Conservation (phyloP, 805 yeast species). For the Candida tallmaniae region DNA sequence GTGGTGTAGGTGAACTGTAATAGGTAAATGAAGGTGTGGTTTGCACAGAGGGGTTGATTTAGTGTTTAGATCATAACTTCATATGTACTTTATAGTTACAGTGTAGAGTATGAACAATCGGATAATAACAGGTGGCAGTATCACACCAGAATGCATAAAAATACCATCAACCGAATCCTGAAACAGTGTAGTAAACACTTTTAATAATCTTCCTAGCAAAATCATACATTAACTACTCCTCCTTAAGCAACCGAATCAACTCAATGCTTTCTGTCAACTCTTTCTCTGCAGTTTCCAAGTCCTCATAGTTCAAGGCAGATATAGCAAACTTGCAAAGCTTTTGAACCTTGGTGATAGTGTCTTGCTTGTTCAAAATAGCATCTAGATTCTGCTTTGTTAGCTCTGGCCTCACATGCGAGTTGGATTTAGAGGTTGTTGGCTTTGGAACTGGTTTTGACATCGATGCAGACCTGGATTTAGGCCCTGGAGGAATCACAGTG, state of each 20-base stretch:
- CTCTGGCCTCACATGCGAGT: not conserved
- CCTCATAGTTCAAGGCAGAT: constrained; percentile 77
- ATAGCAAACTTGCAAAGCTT: constrained; percentile 71
- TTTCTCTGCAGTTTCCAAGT: constrained; percentile 58
- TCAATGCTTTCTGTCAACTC: constrained; percentile 55
- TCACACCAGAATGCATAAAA: too few species aligned
- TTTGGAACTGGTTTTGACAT: not conserved
- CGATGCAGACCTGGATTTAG: not conserved
- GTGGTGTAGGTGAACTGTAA: too few species aligned
- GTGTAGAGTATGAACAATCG: too few species aligned
- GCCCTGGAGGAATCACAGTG: constrained; percentile 27
- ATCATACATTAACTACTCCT: too few species aligned
- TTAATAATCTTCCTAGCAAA: too few species aligned
- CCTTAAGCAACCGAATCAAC: constrained; percentile 21
- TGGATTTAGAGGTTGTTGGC: not conserved
- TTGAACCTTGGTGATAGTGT: constrained; percentile 55
- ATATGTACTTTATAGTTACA: too few species aligned
- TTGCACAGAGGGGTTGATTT: too few species aligned
- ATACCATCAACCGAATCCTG: too few species aligned
- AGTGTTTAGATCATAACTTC: too few species aligned
- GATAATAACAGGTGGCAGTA: too few species aligned
- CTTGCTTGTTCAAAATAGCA: constrained; percentile 51
- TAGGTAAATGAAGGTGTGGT: too few species aligned
- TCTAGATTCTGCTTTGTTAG: constrained; percentile 36
- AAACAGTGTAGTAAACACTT: too few species aligned